Base-by-base conservation (phyloP, 1,139 yeast genomes). In the Debaryomyces robertsiae region DNA sequence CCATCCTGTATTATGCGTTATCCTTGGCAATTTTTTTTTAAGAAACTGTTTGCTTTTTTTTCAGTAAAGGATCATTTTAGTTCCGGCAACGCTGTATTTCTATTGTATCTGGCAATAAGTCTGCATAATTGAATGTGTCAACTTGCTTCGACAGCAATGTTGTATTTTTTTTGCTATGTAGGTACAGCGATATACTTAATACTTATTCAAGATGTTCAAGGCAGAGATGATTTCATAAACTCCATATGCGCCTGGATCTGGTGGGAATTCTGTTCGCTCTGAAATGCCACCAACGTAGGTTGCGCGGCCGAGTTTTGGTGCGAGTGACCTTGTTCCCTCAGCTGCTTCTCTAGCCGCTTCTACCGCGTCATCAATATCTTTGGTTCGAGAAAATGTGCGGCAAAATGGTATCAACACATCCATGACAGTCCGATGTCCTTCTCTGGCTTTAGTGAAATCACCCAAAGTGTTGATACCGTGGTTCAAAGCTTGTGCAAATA, bases 351-450 rank as follows among this genome's bases (percentile, higher is more conserved):
- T 50, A 1, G 77, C 77, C 18, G 57, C 63, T 23, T 58, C 47
- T 7, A 63, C 63, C 4, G 75, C 69, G 9, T 48, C 43, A 5
- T 45, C 40, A 7, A 68, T 46, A 45, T 60, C 61, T 34, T 57
- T 49, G 1, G 65, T 49, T 14, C 54, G 47, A 5, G 49, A 43
- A 41, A 67, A 63, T 3, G 58, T 47, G 15, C 58, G 57, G 32
- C 66, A 69, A 53, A 74, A 75, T 30, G 80, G 81, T 44, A 73
- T 73, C 46, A 76, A 62, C 2, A 75, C 79, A 52, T 76, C 81
- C 70, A 76, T 76, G 17, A 76, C 73, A 1, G 81, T 76, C 42
- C 81, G 63, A 45, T 74, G 77, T 5, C 81, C 81, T 41, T 65
- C 62, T 39, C 77, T 59, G 2, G 80, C 80, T 41, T 71, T 69